Evolutionary conservation across 1,139 yeast genomes (phyloP).

Genomic region (Pneumocystis jirovecii): DNA sequence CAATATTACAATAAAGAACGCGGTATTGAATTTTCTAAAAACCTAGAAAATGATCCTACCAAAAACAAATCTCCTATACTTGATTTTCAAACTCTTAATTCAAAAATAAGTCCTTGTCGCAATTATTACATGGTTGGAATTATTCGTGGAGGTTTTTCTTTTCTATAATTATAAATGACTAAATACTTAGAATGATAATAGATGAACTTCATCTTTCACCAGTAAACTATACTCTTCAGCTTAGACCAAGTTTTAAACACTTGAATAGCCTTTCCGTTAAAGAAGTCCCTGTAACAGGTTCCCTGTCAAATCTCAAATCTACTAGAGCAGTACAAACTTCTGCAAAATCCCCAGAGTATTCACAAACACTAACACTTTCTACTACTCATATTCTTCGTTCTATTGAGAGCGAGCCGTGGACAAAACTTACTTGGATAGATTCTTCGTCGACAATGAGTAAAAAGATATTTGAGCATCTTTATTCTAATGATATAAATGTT

Average conservation of each 20-base stretch:
- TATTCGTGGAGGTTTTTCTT: slow-evolving; percentile 1
- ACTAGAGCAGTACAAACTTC: background rate
- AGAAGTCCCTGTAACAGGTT: background rate
- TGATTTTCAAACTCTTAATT: background rate
- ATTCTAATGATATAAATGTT: background rate
- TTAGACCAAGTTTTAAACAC: background rate
- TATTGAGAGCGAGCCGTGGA: background rate
- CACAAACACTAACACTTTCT: background rate
- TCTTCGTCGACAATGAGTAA: background rate
- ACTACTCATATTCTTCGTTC: background rate
- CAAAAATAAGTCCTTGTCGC: background rate
- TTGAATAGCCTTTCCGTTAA: background rate
- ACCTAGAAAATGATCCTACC: background rate
- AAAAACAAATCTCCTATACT: background rate
- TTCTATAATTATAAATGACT: background rate
- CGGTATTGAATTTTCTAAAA: slow-evolving; percentile 3
- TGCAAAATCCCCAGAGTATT: background rate
- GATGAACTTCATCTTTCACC: slow-evolving; percentile 1
- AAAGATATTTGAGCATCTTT: background rate
- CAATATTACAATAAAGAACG: slow-evolving; percentile 34
- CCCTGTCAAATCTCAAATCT: background rate
- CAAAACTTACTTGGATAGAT: background rate
- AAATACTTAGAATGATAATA: background rate
- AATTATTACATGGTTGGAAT: background rate
- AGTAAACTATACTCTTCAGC: background rate